These are phyloP conservation scores for Barnettozyma sucrosica DNA, from an alignment of 805 yeast genomes.

Conservation along the genomic window DNA sequence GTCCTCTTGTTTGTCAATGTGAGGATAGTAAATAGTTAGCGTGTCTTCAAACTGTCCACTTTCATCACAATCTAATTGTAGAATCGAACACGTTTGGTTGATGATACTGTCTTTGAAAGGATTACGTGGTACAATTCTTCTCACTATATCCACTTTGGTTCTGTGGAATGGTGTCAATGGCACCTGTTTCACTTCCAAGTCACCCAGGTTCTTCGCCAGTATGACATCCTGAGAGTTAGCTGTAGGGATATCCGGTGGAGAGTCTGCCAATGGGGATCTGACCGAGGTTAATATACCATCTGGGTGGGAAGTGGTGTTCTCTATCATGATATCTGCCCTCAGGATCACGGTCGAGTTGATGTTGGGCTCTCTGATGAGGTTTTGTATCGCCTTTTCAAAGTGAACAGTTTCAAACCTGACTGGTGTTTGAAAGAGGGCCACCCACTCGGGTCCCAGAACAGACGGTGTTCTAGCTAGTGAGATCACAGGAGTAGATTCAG, in stretches of 20 bases:
- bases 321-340: slow-evolving; percentile 75
- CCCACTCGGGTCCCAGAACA: slow-evolving; percentile 56
- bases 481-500: not conserved
- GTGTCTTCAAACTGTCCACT: slow-evolving; percentile 33
- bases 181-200: slow-evolving; percentile 33
- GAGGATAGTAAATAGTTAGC: slow-evolving; percentile 74
- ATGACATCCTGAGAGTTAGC: slow-evolving; percentile 20
- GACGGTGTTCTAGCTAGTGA: slow-evolving; percentile 27
- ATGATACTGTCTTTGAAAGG: slow-evolving; percentile 79
- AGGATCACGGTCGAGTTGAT: slow-evolving; percentile 87
- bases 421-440: slow-evolving; percentile 44
- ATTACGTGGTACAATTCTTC: slow-evolving; percentile 87
- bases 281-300: slow-evolving; percentile 12
- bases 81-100: slow-evolving; percentile 74
- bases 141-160: slow-evolving; percentile 51
- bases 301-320: slow-evolving; percentile 35
- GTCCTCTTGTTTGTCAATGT: slow-evolving; percentile 49
- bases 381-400: slow-evolving; percentile 71
- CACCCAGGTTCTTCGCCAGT: slow-evolving; percentile 33
- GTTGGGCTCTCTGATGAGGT: slow-evolving; percentile 76
- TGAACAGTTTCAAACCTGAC: slow-evolving; percentile 49
- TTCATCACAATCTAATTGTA: slow-evolving; percentile 28
- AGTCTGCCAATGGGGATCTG: slow-evolving; percentile 22
- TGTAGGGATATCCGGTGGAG: slow-evolving; percentile 29
- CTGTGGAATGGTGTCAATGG: slow-evolving; percentile 23